Conservation (phyloP, 208 protist species). For the Jaenimonas drosophilae region DNA sequence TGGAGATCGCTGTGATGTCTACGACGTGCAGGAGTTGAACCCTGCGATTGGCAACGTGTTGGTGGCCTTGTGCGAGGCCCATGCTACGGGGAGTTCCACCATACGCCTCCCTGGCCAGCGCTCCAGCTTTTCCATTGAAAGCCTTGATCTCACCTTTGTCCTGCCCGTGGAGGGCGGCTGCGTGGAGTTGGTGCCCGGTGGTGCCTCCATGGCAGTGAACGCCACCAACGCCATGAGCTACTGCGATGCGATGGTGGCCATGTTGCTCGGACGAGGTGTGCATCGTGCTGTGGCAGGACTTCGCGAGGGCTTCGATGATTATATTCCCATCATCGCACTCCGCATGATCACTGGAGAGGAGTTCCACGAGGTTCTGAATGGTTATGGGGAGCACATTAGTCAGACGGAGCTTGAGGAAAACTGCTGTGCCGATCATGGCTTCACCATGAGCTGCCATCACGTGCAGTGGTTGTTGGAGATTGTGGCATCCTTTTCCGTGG, state of each 20-base stretch:
- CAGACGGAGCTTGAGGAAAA: conserved; percentile 59
- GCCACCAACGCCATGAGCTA: conserved; percentile 51
- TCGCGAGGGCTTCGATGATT: conserved; percentile 60
- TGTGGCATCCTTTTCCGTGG: conserved; percentile 47
- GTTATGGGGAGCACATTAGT: conserved; percentile 35
- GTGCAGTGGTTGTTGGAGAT: conserved; percentile 85
- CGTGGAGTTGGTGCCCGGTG: conserved; percentile 36
- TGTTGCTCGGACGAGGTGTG: conserved; percentile 59
- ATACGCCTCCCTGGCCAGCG: conserved; percentile 23
- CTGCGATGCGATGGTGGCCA: conserved; percentile 48
- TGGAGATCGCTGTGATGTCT: conserved; percentile 46
- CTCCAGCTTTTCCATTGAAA: conserved; percentile 26
- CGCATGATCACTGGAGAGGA: conserved; percentile 61
- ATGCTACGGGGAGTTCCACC: not conserved
- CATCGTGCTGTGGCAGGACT: conserved; percentile 31
- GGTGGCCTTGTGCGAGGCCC: conserved; percentile 23
- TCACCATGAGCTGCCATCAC: conserved; percentile 59
- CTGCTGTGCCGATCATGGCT: conserved; percentile 81
- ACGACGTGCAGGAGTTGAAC: conserved; percentile 60
- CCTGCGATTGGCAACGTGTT: conserved; percentile 38
- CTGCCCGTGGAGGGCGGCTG: conserved; percentile 52
- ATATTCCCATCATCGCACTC: conserved; percentile 54
- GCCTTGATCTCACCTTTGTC: conserved; percentile 64
- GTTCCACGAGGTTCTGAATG: conserved; percentile 45
- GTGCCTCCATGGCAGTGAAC: conserved; percentile 32